A percentile compares a stretch with the other conserved stretches of the same genome.
These are phyloP conservation scores for Ocimum tenuiflorum DNA, from an alignment of 257 asterid species.

Conservation along the genomic window DNA sequence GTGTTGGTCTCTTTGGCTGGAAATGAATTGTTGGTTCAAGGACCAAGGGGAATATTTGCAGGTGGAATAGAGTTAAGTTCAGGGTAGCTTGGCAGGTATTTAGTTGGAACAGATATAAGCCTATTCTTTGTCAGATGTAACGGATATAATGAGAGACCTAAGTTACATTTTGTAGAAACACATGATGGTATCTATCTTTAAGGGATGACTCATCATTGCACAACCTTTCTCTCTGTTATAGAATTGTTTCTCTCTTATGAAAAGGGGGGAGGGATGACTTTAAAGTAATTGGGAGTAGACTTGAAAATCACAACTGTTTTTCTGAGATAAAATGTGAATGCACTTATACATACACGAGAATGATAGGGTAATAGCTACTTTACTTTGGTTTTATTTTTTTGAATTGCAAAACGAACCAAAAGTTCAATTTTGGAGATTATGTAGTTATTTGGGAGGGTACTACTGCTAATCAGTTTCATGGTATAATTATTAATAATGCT, in stretches of 20 bases:
- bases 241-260: background rate
- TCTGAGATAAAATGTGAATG: background rate
- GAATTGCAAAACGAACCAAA: background rate
- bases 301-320: constrained; percentile 1
- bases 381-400: background rate
- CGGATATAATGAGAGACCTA: background rate
- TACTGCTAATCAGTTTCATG: background rate
- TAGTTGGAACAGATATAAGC: background rate
- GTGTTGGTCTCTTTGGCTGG: background rate
- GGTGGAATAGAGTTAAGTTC: background rate
- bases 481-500: background rate
- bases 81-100: background rate
- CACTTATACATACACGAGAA: background rate
- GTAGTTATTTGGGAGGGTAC: background rate
- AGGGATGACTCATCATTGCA: background rate
- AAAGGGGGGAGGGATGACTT: background rate
- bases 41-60: background rate
- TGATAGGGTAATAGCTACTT: background rate
- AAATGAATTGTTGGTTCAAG: background rate
- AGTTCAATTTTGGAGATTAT: background rate
- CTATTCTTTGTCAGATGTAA: background rate
- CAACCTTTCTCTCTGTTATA: background rate
- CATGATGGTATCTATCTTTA: background rate
- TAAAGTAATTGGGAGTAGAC: background rate
- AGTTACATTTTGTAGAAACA: background rate